Evolutionary conservation across 1,284 basidiomycete species (phyloP), one percentile per base, ranked within the genome.

Genomic region (Trametes polyzona): DNA sequence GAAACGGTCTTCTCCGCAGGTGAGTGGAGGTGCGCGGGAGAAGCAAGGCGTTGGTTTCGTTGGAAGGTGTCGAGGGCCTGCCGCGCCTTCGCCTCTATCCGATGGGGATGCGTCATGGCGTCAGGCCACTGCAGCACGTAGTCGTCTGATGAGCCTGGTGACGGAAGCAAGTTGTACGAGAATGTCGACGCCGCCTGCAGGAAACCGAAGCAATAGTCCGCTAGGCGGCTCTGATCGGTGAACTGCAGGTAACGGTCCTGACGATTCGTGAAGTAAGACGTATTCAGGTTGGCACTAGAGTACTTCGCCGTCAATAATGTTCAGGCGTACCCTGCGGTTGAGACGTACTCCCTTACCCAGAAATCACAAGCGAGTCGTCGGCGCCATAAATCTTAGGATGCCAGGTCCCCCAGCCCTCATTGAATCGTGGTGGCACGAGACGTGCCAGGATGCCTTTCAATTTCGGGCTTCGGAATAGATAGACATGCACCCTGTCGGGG

Each of bases 321-420:
- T 30, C 6, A 46, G 27, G 52, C 12, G 2, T n/a, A 12, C 14
- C 19, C 16, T 41, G 5, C 14, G 12, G 19, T 57, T 3, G 46
- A 50, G 46, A 47, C 36, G 46, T 49, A 49, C 39, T 21, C 21
- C 78, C 91, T 75, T 69, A 96, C 95, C 96, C 97, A 67, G 87
- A 94, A 62, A 99, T 88, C 70, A 99, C 85, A 35, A 99, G 83
- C 55, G 95, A 87, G 69, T 98, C 88, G 69, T 99, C 97, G 0
- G 85, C 89, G 16, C 93, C 93, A 69, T 99, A 99, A 57, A 96
- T 84, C 75, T 99, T 99, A 21, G 95, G 91, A 71, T 99, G 97
- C 92, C 96, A 98, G 3, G 96, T 92, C 0, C 97, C 96, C 90
- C 94, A 98, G 0, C 96, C 97, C 76, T 99, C 97, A 68, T 98